A percentile compares a stretch with the other conserved stretches of the same genome.
phyloP scores from a whole-genome alignment of 805 yeast species.

The Hanseniaspora nectarophila region DNA sequence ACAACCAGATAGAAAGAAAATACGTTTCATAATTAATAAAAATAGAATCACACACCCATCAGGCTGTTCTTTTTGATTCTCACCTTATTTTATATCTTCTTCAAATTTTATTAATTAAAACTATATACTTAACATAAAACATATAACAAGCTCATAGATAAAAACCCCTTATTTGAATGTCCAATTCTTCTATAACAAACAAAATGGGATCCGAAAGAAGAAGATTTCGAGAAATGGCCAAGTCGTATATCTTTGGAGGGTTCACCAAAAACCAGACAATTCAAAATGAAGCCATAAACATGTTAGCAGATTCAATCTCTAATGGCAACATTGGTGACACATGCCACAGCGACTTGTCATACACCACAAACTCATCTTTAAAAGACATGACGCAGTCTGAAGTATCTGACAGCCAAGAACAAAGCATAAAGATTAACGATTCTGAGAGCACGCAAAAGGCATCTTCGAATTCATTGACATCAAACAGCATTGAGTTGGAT shows the following conservation, averaged over 20 bases:
- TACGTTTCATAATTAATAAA: no score
- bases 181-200: neutral
- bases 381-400: neutral
- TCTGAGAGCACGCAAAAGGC: neutral
- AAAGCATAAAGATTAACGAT: neutral
- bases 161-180: neutral
- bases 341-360: neutral
- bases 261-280: neutral
- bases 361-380: neutral
- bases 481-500: neutral
- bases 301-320: neutral
- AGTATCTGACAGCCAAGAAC: no score
- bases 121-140: neutral
- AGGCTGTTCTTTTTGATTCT: neutral
- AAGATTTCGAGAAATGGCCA: constrained; percentile 13
- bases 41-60: no score
- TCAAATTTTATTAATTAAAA: no score
- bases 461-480: neutral
- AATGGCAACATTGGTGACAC: neutral
- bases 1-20: neutral
- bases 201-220: constrained; percentile 14
- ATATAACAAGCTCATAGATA: no score
- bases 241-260: constrained; percentile 11
- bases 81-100: neutral
- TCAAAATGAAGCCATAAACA: neutral